A percentile compares a stretch with the other conserved stretches of the same genome.
These are phyloP conservation scores for Heritiera littoralis DNA, from an alignment of 345 rosid species.

Conservation along the genomic window DNA sequence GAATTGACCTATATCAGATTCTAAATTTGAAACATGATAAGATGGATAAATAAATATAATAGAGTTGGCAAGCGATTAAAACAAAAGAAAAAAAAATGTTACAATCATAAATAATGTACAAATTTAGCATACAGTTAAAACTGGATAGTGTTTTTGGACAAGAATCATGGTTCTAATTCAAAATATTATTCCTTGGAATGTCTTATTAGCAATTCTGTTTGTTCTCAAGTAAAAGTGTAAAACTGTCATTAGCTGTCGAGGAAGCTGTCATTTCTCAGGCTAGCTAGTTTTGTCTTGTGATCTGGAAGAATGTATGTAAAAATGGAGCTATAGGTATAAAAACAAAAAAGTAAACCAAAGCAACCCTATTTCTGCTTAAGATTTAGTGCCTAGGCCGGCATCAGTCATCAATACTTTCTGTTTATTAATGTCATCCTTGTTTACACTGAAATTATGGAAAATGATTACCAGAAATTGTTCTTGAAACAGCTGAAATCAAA, in stretches of 20 bases:
- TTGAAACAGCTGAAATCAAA: background rate
- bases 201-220: background rate
- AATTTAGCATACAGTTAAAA: background rate
- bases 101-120: background rate
- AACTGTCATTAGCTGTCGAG: background rate
- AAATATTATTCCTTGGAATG: background rate
- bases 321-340: background rate
- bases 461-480: background rate
- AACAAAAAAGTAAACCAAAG: background rate
- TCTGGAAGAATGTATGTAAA: background rate
- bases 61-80: too few relatives aligned
- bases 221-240: background rate
- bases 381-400: constrained; percentile 21
- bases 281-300: background rate
- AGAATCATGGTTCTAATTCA: background rate
- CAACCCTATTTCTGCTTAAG: background rate
- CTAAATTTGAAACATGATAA: too few relatives aligned
- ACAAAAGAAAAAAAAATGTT: too few relatives aligned
- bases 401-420: background rate
- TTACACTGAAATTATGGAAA: background rate
- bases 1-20: too few relatives aligned
- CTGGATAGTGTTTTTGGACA: background rate
- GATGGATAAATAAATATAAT: too few relatives aligned
- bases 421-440: background rate
- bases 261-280: background rate